Evolutionary conservation across 352 stramenopile genomes (phyloP).

Genomic region (Chrysophaeum taylorii): DNA sequence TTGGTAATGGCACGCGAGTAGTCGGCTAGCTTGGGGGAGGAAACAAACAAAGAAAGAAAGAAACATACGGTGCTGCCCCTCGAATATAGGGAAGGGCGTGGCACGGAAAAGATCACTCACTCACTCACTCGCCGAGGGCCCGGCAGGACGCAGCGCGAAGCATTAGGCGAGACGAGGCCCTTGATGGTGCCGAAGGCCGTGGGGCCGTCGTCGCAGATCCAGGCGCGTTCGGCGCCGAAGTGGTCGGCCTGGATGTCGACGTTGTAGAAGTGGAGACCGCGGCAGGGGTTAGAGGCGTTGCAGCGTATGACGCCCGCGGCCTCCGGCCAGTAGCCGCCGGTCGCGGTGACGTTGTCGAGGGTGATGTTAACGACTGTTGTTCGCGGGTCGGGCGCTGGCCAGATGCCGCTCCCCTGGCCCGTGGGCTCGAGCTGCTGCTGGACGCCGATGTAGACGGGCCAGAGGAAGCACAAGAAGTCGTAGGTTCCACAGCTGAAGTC

Average conservation of each 20-base stretch:
- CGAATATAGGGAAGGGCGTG: too few species aligned
- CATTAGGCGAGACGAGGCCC: too few species aligned
- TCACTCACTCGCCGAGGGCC: too few species aligned
- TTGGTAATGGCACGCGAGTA: too few species aligned
- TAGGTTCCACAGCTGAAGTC: not conserved
- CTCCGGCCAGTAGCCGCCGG: not conserved
- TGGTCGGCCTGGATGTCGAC: not conserved
- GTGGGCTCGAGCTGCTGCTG: conserved; percentile 3
- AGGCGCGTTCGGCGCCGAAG: not conserved
- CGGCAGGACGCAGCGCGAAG: too few species aligned
- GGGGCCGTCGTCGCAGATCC: not conserved
- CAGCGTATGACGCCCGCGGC: not conserved
- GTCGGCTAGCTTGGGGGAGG: too few species aligned
- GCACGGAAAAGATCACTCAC: too few species aligned
- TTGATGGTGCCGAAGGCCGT: too few species aligned
- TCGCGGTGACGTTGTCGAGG: not conserved
- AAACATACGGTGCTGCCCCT: too few species aligned
- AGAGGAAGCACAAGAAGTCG: not conserved
- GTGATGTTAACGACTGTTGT: not conserved
- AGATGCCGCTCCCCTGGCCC: not conserved
- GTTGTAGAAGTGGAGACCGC: not conserved
- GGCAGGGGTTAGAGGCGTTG: not conserved
- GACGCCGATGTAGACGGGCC: not conserved
- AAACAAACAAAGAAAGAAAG: too few species aligned
- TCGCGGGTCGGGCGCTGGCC: not conserved